Evolutionary conservation across 164 flowering plant genomes (phyloP), one percentile per base, ranked within the genome.

Genomic region (Amborella trichopoda): DNA sequence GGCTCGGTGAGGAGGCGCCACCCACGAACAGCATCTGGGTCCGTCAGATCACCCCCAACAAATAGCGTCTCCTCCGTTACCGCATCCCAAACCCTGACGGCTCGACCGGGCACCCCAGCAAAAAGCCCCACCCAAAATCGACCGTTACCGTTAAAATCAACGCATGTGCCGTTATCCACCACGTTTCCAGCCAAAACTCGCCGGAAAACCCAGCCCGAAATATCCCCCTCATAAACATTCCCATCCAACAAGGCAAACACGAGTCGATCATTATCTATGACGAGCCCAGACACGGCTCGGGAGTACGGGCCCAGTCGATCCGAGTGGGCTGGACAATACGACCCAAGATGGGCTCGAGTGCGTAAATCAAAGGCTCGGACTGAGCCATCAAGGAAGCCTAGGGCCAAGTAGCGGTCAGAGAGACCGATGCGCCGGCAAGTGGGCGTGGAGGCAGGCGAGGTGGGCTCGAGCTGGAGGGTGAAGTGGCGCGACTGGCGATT

Each of bases 111-210:
- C 0, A 70, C 86, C 0, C 93, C 97, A 0, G 95, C 93, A 48
- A 57, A 82, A 0, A 88, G 70, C 2, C 97, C 97, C 11, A 84
- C 89, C 97, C 97, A 88, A 75, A 74, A 78, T 24, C 74, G 65
- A 9, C 25, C 48, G 26, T 70, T 61, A 0, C 97, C 95, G 3
- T 79, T 20, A 53, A 88, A 88, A 49, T 77, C 83, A 0, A 84
- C 80, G 16, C 84, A 39, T 0, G 70, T 67, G 0, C 97, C 97
- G 48, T 88, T 83, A 42, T 48, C 55, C 2, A 76, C 64, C 14
- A 70, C 70, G 45, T 72, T 57, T 0, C 97, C 97, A 2, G 40
- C 4, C 33, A 67, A 76, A 5, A 70, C 87, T 16, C 78, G 45
- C 0, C 93, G 71, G 18, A 38, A 10, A 4, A 0, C n/a, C 0